Percentiles rank a stretch among this genome's conserved stretches.
Evolutionary conservation across 768 basidiomycete genomes (phyloP).

Genomic region (Fistulinella prunicolor): DNA sequence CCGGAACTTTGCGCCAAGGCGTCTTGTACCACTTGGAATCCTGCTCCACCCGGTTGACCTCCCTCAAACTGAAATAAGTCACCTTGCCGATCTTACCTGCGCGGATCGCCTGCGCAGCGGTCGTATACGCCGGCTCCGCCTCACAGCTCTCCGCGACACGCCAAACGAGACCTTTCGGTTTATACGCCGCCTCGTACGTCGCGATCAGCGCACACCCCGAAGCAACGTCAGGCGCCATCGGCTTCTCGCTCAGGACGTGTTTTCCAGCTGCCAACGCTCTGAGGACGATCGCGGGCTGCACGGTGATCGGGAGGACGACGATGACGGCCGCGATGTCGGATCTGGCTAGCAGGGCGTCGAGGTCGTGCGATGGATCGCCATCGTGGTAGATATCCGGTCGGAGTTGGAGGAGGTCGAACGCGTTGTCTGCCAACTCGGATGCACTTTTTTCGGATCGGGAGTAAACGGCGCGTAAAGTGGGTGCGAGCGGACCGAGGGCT

Average conservation of each 20-base stretch:
- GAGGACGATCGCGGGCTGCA: slow-evolving; percentile 66
- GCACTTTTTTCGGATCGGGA: slow-evolving; percentile 70
- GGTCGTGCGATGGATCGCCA: slow-evolving; percentile 39
- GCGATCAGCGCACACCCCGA: slow-evolving; percentile 62
- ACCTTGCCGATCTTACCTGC: slow-evolving; percentile 71
- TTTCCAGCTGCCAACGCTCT: slow-evolving; percentile 72
- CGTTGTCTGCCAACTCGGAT: slow-evolving; percentile 47
- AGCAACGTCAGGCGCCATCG: slow-evolving; percentile 69
- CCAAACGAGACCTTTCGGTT: slow-evolving; percentile 71
- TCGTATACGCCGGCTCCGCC: slow-evolving; percentile 53
- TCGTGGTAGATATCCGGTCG: slow-evolving; percentile 58
- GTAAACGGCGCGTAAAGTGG: slow-evolving; percentile 66
- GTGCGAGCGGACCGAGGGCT: slow-evolving; percentile 44
- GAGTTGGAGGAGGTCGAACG: slow-evolving; percentile 37
- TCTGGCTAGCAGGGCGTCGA: slow-evolving; percentile 66
- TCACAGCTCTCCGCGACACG: slow-evolving; percentile 79
- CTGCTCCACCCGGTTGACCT: slow-evolving; percentile 53
- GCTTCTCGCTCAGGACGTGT: slow-evolving; percentile 89
- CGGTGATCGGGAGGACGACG: slow-evolving; percentile 72
- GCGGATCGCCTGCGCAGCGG: slow-evolving; percentile 46
- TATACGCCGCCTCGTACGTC: slow-evolving; percentile 61
- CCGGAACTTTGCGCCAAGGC: slow-evolving; percentile 79
- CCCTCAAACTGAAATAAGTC: slow-evolving; percentile 58
- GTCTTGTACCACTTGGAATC: slow-evolving; percentile 78
- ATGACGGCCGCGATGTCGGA: slow-evolving; percentile 71